Evolutionary conservation across 192 early-diverging fungal genomes (phyloP), one percentile per base, ranked within the genome.

Genomic region (Rhizophagus sp.): DNA sequence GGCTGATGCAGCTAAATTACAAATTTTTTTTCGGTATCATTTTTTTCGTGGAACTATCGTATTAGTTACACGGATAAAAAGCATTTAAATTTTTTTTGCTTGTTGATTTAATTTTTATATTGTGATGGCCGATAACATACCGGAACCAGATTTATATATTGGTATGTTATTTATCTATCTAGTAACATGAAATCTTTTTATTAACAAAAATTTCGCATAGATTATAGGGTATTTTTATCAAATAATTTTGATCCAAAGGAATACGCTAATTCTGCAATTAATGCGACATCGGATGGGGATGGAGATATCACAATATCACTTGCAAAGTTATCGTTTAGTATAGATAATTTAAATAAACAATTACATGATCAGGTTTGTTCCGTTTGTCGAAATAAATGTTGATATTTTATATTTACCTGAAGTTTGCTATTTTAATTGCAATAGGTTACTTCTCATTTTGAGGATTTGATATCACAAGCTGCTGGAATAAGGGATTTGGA

Each of bases 261-360:
- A 57, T 93, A 94, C 85, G 89, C 91, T 19, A 92, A 91, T 70
- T 79, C 87, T 1, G 88, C 92, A 71, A 87, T 93, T n/a, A 89
- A 92, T 70, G 87, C 86, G 49, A 87, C 82, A n/a, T 82, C 85
- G 13, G 85, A 84, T 24, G 83, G 87, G 1, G 91, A 91, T 63
- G 86, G 87, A 4, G 92, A 94, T 82, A 88, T 94, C 17, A 80
- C 87, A 8, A 91, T 91, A 5, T 89, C 91, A 9, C 83, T 94
- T 0, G 84, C 91, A 27, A 92, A 89, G 80, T 83, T 94, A 34
- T 88, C 87, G 12, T 93, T 92, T 85, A 90, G 86, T 39, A 89
- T 94, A 24, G 93, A 94, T 61, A 92, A 91, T 82, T 81, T 94
- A 64, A 93, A 91, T 80, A 93, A 92, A 74, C 88, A 94, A 52